phyloP scores from a whole-genome alignment of 805 yeast species.

The Nakazawaea wyomingensis region DNA sequence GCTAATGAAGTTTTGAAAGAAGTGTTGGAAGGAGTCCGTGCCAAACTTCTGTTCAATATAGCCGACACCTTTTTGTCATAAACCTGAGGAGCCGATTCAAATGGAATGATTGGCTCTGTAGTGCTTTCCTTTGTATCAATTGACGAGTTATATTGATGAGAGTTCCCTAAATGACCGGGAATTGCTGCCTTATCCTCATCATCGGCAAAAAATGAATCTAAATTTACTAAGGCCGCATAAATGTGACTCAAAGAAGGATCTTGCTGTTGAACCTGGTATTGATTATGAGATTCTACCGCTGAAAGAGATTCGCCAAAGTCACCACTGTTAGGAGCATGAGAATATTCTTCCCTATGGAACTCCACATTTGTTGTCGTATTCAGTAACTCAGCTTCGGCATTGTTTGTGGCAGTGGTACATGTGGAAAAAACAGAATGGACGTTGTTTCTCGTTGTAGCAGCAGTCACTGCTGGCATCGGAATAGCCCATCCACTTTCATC shows the following conservation, averaged over 20 bases:
- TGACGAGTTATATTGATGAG: slow-evolving; percentile 46
- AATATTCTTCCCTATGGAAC: slow-evolving; percentile 60
- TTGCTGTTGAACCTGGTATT: slow-evolving; percentile 29
- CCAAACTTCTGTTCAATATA: slow-evolving; percentile 68
- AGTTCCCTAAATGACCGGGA: slow-evolving; percentile 13
- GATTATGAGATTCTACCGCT: slow-evolving; percentile 34
- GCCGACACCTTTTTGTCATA: slow-evolving; percentile 76
- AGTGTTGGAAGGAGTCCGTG: slow-evolving; percentile 67
- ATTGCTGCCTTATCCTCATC: slow-evolving; percentile 29
- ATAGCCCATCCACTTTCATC: slow-evolving; percentile 96
- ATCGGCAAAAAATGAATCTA: slow-evolving; percentile 83
- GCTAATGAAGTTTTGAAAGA: slow-evolving; percentile 75
- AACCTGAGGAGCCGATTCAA: slow-evolving; percentile 70
- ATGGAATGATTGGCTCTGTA: slow-evolving; percentile 41
- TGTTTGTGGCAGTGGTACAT: slow-evolving; percentile 45
- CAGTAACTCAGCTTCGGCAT: slow-evolving; percentile 30
- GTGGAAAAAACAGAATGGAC: slow-evolving; percentile 94
- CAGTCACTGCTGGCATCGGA: slow-evolving; percentile 90
- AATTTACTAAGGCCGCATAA: slow-evolving; percentile 88
- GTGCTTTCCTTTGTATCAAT: slow-evolving; percentile 56
- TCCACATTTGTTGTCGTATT: slow-evolving; percentile 36
- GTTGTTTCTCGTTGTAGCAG: slow-evolving; percentile 84
- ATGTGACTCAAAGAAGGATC: slow-evolving; percentile 80
- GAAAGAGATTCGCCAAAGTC: slow-evolving; percentile 42
- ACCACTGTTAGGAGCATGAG: slow-evolving; percentile 29